Evolutionary conservation across 2,329 filamentous ascomycete genomes (phyloP), one percentile per base, ranked within the genome.

Genomic region (Drechslerella stenobrocha): DNA sequence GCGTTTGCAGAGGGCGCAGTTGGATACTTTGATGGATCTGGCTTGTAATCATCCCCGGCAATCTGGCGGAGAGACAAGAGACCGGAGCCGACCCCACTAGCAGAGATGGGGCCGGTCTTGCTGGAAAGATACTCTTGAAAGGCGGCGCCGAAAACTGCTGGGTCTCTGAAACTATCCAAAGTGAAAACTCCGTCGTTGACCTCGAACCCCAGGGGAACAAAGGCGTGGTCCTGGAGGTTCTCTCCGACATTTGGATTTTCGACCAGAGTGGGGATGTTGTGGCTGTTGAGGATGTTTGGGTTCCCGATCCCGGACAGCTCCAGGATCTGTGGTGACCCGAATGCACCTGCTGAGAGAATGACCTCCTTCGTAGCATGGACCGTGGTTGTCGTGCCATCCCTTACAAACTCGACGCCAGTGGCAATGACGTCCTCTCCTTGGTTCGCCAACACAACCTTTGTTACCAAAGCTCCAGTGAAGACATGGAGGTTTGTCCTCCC

Each of bases 281-380:
- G 77, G 1, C 74, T 72, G 11, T 76, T 70, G 2, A 82, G 75
- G 5, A 81, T 71, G 0, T 76, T 72, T 2, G 76, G 75, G 45
- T 78, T 76, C 2, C 84, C 84, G 35, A 87, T 79, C 0, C 84
- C 84, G 0, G 83, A 85, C 1, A 85, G 76, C 70, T 87, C 84
- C n/a, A 82, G 79, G 13, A 84, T 76, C 74, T 81, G 83, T 3
- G 80, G 84, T 7, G 81, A 84, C 72, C 81, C 80, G 37, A 82
- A 76, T 24, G 78, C 80, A 0, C 85, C 85, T 0, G 83, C 83
- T 2, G 81, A 80, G 1, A 87, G 74, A 34, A 87, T 79, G 8
- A 86, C 78, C 70, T 87, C 84, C 52, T 74, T 70, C 72, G 76
- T 7, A 70, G 77, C 60, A 3, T n/a, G 32, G 1, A 34, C 60